These are phyloP conservation scores for Sparassis latifolia DNA, from an alignment of 1,284 basidiomycete genomes.

Conservation along the genomic window DNA sequence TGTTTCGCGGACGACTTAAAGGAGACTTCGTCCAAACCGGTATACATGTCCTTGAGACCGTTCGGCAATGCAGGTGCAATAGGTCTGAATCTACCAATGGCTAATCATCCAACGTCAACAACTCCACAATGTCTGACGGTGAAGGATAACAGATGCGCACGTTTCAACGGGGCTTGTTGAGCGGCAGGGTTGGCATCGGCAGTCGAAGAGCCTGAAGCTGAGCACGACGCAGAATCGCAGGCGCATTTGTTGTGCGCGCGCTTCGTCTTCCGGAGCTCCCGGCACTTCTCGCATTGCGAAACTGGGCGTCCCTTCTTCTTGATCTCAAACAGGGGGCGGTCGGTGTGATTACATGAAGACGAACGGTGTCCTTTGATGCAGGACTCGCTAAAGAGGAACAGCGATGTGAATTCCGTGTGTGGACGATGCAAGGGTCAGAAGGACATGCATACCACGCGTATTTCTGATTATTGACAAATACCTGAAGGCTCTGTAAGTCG, in stretches of 20 bases:
- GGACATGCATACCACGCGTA: constrained; percentile 57
- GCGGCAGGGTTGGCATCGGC: too few relatives aligned
- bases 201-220: background rate
- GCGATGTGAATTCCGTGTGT: constrained; percentile 8
- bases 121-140: constrained; percentile 8
- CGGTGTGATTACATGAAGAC: constrained; percentile 69
- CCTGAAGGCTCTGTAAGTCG: constrained; percentile 30
- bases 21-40: background rate
- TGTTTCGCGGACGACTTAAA: too few relatives aligned
- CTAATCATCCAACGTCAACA: constrained; percentile 2
- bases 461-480: constrained; percentile 77
- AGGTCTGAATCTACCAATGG: constrained; percentile 18
- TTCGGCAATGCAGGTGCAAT: constrained; percentile 25
- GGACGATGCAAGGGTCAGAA: background rate
- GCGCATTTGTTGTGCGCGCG: constrained; percentile 67
- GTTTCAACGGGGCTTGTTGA: background rate
- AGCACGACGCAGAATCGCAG: constrained; percentile 25
- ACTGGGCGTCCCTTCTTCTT: constrained; percentile 78
- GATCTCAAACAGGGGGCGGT: constrained; percentile 73
- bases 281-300: constrained; percentile 76
- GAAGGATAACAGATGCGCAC: constrained; percentile 1
- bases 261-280: constrained; percentile 70
- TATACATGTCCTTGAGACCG: constrained; percentile 17
- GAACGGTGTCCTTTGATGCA: constrained; percentile 83
- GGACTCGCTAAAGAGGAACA: constrained; percentile 46